Conservation (phyloP, 345 rosid species). For the Angophora floribunda region DNA sequence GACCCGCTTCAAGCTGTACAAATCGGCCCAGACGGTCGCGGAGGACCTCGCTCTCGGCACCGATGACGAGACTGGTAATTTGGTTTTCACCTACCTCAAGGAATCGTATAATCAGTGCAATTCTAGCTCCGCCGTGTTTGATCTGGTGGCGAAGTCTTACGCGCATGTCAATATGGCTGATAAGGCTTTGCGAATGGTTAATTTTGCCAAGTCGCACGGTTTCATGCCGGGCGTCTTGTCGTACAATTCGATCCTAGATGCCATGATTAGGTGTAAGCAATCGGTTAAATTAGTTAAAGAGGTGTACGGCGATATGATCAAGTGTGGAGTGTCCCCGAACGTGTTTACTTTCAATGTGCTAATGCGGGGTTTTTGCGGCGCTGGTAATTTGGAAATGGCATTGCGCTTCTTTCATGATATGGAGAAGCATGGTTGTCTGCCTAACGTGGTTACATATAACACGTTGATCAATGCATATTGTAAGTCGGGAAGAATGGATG, state of each 20-base stretch:
- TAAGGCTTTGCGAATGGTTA: slow-evolving; percentile 48
- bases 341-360: slow-evolving; percentile 79
- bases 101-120: slow-evolving; percentile 49
- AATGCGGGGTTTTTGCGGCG: slow-evolving; percentile 70
- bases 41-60: slow-evolving; percentile 45
- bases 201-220: slow-evolving; percentile 52
- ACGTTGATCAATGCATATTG: slow-evolving; percentile 66
- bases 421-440: slow-evolving; percentile 63
- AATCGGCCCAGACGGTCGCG: slow-evolving; percentile 59
- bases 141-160: slow-evolving; percentile 77
- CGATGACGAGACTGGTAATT: slow-evolving; percentile 29
- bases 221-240: slow-evolving; percentile 92
- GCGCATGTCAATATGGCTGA: slow-evolving; percentile 46
- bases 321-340: slow-evolving; percentile 52
- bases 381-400: slow-evolving; percentile 67
- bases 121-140: slow-evolving; percentile 81
- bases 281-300: slow-evolving; percentile 43
- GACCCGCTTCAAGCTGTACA: slow-evolving; percentile 77
- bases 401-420: slow-evolving; percentile 33
- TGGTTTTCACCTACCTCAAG: slow-evolving; percentile 48
- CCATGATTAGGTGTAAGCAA: slow-evolving; percentile 45
- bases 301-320: slow-evolving; percentile 50
- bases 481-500: slow-evolving; percentile 48
- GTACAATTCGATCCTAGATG: slow-evolving; percentile 75
- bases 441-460: slow-evolving; percentile 83